Conservation (phyloP, 2,329 filamentous ascomycete genomes). For the Escovopsis sp. region DNA sequence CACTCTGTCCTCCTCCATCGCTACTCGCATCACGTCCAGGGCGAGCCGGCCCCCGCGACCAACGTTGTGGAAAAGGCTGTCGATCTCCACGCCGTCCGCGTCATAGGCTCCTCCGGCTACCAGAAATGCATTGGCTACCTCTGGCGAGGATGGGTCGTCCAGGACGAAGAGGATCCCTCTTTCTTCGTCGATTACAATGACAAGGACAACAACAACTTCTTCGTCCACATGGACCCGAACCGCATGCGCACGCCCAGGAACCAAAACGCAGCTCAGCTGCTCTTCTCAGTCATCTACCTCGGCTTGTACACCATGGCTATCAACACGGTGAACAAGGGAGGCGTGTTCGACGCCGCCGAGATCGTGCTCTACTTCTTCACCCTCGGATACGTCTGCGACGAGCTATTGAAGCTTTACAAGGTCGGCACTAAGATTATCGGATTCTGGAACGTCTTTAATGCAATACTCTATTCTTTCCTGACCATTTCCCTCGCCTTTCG, state of each 20-base stretch:
- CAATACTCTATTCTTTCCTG: slow-evolving; percentile 63
- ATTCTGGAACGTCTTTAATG: slow-evolving; percentile 97
- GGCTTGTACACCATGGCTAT: slow-evolving; percentile 78
- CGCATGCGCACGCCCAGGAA: slow-evolving; percentile 86
- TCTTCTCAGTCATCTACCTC: slow-evolving; percentile 72
- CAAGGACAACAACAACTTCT: slow-evolving; percentile 63
- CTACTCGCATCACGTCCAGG: slow-evolving; percentile 66
- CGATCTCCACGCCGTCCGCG: slow-evolving; percentile 72
- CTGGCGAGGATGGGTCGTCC: slow-evolving; percentile 93
- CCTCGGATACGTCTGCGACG: slow-evolving; percentile 77
- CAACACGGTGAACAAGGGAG: slow-evolving; percentile 78
- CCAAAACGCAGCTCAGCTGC: slow-evolving; percentile 77
- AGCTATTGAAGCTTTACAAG: slow-evolving; percentile 81
- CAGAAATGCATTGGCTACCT: slow-evolving; percentile 89
- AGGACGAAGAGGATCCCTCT: slow-evolving; percentile 82
- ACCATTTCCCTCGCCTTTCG: slow-evolving; percentile 65
- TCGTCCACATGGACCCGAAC: slow-evolving; percentile 78
- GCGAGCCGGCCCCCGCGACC: slow-evolving; percentile 53
- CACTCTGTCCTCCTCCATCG: slow-evolving; percentile 72
- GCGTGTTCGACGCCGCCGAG: slow-evolving; percentile 74
- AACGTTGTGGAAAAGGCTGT: slow-evolving; percentile 92
- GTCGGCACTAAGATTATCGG: slow-evolving; percentile 80
- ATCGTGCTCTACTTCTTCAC: slow-evolving; percentile 82
- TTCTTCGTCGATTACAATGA: slow-evolving; percentile 78
- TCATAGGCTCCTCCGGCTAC: slow-evolving; percentile 88